A percentile compares a stretch with the other conserved stretches of the same genome.
Conservation (phyloP, 2,329 filamentous ascomycete genomes). For the Corynespora cassiicola region DNA sequence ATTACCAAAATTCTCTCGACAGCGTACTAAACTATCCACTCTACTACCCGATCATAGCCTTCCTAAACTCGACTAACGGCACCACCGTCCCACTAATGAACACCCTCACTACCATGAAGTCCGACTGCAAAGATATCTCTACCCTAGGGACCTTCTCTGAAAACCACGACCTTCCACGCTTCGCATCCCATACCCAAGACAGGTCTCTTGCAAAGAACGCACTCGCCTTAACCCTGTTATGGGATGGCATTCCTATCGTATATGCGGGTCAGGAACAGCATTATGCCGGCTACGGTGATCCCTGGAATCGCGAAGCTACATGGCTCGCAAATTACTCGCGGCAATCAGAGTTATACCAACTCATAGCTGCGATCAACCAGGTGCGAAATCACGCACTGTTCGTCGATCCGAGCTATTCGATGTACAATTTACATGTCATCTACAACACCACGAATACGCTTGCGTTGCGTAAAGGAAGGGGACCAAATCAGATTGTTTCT, state of each 20-base stretch:
- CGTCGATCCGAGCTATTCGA: conserved; percentile 48
- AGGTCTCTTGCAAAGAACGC: conserved; percentile 47
- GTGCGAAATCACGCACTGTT: conserved; percentile 52
- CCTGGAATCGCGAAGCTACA: conserved; percentile 47
- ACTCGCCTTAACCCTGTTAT: conserved; percentile 46
- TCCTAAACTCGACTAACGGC: conserved; percentile 43
- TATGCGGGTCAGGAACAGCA: conserved; percentile 53
- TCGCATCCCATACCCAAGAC: conserved; percentile 46
- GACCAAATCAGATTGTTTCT: conserved; percentile 51
- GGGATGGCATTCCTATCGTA: conserved; percentile 52
- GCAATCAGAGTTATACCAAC: conserved; percentile 46
- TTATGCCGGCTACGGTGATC: conserved; percentile 42
- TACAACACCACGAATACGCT: conserved; percentile 53
- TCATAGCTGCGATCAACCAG: conserved; percentile 47
- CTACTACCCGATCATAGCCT: conserved; percentile 46
- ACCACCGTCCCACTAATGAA: conserved; percentile 48
- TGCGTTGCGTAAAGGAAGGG: conserved; percentile 54
- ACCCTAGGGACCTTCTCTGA: conserved; percentile 48
- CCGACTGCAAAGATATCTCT: conserved; percentile 45
- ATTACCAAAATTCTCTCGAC: conserved; percentile 38
- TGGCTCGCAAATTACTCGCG: conserved; percentile 51
- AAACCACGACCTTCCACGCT: conserved; percentile 51
- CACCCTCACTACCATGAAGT: conserved; percentile 33
- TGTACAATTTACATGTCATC: conserved; percentile 50
- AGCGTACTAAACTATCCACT: conserved; percentile 46